Evolutionary conservation across 306 rosid species (phyloP), one percentile per base, ranked within the genome.

Genomic region (Cucurbita ficifolia): DNA sequence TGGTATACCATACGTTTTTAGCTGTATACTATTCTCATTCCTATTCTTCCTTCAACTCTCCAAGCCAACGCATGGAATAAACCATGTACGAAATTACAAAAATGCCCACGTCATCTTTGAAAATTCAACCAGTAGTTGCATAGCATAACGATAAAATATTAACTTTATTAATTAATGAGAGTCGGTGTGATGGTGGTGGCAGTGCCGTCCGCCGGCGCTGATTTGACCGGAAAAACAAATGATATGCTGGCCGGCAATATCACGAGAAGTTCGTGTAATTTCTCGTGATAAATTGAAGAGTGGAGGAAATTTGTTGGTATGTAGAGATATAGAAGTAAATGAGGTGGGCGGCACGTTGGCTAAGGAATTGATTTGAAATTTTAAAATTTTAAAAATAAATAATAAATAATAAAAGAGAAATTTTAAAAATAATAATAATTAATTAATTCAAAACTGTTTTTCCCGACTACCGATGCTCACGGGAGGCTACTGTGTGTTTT

Each of bases 121-220:
- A 65, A 43, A 21, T 43, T 43, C 38, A 19, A 42, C 38, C 1
- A 51, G 55, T 51, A 16, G 53, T 65, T 19, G 53, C 52, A 19
- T 5, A 42, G 38, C 72, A 65, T 65, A 11, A 43, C 21, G 24
- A n/a, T 8, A 7, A 61, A 38, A 36, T 61, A 36, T 61, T 36
- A 64, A 19, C 38, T 13, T 1, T 19, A 42, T 43, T 65, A 69
- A 48, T 53, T 38, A 55, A 55, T 18, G 12, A n/a, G 13, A 45
- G 53, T 73, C 63, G 76, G 51, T 54, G 51, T 54, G 86, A 82
- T 45, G 81, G 79, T 50, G 87, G 83, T 54, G 81, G 78, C 4
- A 29, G 0, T 55, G 87, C 77, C 67, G 72, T 57, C 82, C 42
- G 76, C 76, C 73, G 74, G 83, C 72, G 46, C 16, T 1, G 39